Percentiles rank a stretch among this genome's conserved stretches.
Evolutionary conservation across 2,329 filamentous ascomycete species (phyloP).

Genomic region (Colletotrichum sp.): DNA sequence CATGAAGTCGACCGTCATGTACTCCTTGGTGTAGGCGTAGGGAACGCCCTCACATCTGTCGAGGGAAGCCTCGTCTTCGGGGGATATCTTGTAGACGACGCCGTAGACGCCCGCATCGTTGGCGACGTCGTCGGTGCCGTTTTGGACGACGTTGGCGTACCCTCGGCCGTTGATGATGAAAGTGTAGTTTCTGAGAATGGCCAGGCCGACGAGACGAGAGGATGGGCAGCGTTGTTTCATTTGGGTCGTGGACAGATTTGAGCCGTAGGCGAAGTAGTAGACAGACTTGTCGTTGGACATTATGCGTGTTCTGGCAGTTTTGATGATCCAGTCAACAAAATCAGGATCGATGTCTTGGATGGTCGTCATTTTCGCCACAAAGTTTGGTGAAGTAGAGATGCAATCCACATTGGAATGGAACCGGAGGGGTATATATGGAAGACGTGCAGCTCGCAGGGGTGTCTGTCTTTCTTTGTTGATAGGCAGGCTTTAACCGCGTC

Average conservation of each 20-base stretch:
- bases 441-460: not conserved
- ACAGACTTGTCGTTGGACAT: not conserved
- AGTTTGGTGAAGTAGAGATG: not conserved
- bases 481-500: not conserved
- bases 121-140: not conserved
- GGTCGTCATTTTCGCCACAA: not conserved
- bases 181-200: slow-evolving; percentile 57
- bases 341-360: not conserved
- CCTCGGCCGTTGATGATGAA: slow-evolving; percentile 73
- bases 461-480: not conserved
- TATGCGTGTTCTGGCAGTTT: not conserved
- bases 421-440: not conserved
- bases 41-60: slow-evolving; percentile 69
- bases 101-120: slow-evolving; percentile 56
- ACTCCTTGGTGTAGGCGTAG: slow-evolving; percentile 62
- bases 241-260: slow-evolving; percentile 70
- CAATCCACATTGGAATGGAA: not conserved
- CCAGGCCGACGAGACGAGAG: slow-evolving; percentile 62
- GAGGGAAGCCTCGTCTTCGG: slow-evolving; percentile 54
- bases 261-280: slow-evolving; percentile 74
- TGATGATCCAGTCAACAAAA: not conserved
- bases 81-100: slow-evolving; percentile 57
- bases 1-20: slow-evolving; percentile 38
- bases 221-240: slow-evolving; percentile 68
- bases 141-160: slow-evolving; percentile 68